phyloP scores from a whole-genome alignment of 257 asterid species.

The Solanum chmielewskii region DNA sequence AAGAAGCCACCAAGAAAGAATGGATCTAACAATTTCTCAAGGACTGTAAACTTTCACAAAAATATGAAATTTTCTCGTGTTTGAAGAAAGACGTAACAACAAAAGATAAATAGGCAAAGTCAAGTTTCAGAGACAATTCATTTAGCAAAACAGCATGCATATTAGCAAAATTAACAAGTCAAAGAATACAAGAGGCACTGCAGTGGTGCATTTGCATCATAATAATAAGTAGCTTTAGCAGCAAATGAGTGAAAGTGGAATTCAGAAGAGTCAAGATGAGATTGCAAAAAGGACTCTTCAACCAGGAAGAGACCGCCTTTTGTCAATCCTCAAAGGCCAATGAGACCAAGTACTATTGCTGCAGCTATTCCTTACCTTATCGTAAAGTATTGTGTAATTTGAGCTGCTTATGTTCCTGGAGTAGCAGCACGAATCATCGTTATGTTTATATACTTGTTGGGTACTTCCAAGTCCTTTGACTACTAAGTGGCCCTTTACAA shows the following conservation, averaged over 20 bases:
- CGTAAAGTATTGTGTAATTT: slow-evolving; percentile 47
- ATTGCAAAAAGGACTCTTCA: neutral
- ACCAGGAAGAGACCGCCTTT: neutral
- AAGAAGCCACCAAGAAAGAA: neutral
- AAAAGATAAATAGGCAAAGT: neutral
- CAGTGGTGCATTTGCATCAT: neutral
- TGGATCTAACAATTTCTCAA: neutral
- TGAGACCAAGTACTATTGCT: neutral
- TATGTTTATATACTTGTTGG: slow-evolving; percentile 28
- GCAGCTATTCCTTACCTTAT: slow-evolving; percentile 33
- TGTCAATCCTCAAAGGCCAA: neutral
- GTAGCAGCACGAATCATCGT: slow-evolving; percentile 25
- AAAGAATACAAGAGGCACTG: neutral
- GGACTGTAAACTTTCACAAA: neutral
- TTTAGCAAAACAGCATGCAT: neutral
- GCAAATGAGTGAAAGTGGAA: neutral
- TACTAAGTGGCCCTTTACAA: slow-evolving; percentile 39
- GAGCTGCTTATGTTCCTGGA: slow-evolving; percentile 48
- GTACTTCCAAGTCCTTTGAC: slow-evolving; percentile 50
- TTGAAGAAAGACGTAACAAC: neutral
- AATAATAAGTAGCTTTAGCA: neutral
- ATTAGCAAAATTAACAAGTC: neutral
- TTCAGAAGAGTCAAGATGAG: neutral
- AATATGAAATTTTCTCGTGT: neutral
- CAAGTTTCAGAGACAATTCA: neutral